Evolutionary conservation across 139 green algal species (phyloP), one percentile per base, ranked within the genome.

Genomic region (Microglena sp.): DNA sequence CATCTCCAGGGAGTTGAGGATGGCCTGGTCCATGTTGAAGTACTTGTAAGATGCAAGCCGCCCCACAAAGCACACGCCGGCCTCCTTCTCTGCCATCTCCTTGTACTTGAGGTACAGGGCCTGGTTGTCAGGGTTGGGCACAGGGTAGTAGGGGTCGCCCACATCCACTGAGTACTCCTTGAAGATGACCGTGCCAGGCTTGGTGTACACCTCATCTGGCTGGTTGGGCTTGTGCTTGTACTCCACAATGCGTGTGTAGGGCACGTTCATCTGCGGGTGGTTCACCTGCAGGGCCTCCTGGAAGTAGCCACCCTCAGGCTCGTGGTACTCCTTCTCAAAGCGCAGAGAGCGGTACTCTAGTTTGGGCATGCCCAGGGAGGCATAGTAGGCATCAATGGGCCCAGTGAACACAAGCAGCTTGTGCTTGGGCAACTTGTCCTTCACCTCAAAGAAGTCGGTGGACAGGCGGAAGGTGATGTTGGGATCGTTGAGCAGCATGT

Each of bases 171-270:
- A 50, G 40, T 50, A 50, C 40, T 50, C 40, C 40, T 50, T 50
- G 40, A 50, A 50, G 40, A 50, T 50, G 40, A 50, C 40, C 15
- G 40, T 50, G 40, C 40, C 40, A 11, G 11, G 11, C 40, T 50
- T 50, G 11, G 11, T 15, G 15, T 50, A 50, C 40, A 50, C 40
- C 11, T 50, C 40, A 11, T 50, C 15, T 50, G 40, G 40, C 40
- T 50, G 40, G 40, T 50, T 50, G 15, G 40, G 40, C 40, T 50
- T 50, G 40, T 50, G 40, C 40, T 50, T 50, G 40, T 50, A 50
- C 40, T 50, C 40, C 40, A 50, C 40, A 50, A 50, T 50, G 40
- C 40, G 40, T 50, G 40, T 50, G 40, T 50, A 50, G 11, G 40
- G 40, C 40, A 50, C 40, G 11, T 50, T 15, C 11, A 15, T 11